Evolutionary conservation across 768 basidiomycete genomes (phyloP), one percentile per base, ranked within the genome.

Genomic region (Lyophyllum semitale): DNA sequence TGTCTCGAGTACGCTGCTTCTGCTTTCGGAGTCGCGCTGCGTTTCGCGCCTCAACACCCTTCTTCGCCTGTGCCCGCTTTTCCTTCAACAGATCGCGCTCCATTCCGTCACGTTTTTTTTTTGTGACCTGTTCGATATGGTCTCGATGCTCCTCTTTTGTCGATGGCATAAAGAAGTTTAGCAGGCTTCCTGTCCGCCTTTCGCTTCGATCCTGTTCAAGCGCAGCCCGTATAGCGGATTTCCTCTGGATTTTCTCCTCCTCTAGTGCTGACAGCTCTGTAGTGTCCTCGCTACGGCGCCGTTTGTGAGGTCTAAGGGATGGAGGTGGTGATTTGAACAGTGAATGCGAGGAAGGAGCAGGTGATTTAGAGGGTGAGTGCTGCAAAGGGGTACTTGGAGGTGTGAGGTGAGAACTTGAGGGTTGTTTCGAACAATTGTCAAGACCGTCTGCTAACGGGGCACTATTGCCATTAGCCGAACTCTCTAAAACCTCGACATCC

Each of bases 1-100:
- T 51, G 26, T 53, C 17, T 13, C 22, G 25, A 4, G 22, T 23
- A 4, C 58, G 41, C 23, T 47, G 38, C 30, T 50, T 46, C 41
- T 49, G 33, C 42, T 62, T 47, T 2, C 46, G 48, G 9, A 18
- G n/a, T 18, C 41, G 22, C 25, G 53, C 59, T 26, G 37, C 25
- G 32, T 40, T 43, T 45, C 48, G 38, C 27, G 54, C 45, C 12
- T 47, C 29, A 8, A 32, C 35, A 29, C 35, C 47, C 38, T 51
- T 50, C 30, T 51, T 22, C 11, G n/a, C 18, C 46, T 22, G n/a
- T 25, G 22, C 35, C 4, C 33, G 29, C 13, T 46, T 8, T 29
- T 37, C 27, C 44, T 53, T 18, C 6, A 44, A 29, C 9, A 18
- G 22, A 9, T 22, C 32, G 11, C 30, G 26, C 23, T 32, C 51